Evolutionary conservation across 108 stramenopile species (phyloP), one percentile per base, ranked within the genome.

Genomic region (Bacterosira constricta): DNA sequence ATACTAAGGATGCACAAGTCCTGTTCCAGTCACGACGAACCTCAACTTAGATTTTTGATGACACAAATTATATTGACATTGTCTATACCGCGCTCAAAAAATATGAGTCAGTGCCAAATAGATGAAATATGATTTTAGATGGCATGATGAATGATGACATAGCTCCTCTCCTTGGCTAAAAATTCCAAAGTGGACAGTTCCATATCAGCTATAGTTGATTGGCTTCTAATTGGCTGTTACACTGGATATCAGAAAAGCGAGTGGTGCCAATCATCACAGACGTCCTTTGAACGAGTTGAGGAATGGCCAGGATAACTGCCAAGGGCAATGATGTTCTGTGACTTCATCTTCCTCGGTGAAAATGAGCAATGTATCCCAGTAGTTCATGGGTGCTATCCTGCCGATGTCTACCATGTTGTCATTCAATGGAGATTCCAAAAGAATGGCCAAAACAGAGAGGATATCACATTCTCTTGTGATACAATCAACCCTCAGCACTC

Each of bases 211-310:
- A 35, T 67, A 18, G 54, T 35, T 42, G 66, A 67, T 6, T 67
- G 66, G 66, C 13, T 67, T 2, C 11, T 42, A 8, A 37, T 67
- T 1, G 66, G 66, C 13, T 3, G 66, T 1, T 55, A 55, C 38
- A 20, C 37, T 5, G 53, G 66, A 3, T 67, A 55, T 34, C 26
- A 38, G 0, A 3, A 25, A 25, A 3, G n/a, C 21, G 66, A 67
- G 55, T 67, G 53, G 53, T 54, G 53, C 38, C 66, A 67, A 7
- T 27, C 1, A 6, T 31, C 23, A 21, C 21, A 23, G 13, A 42
- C 37, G 0, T 8, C 15, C 6, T 55, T 30, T 18, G 26, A 23
- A 29, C 37, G 45, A 11, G 46, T 55, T 39, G 11, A 41, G 41
- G 38, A 18, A 2, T 36, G 36, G 4, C 11, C 34, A 15, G 35